Base-by-base conservation (phyloP, 1,284 basidiomycete species). In the Ceratobasidium sp. region DNA sequence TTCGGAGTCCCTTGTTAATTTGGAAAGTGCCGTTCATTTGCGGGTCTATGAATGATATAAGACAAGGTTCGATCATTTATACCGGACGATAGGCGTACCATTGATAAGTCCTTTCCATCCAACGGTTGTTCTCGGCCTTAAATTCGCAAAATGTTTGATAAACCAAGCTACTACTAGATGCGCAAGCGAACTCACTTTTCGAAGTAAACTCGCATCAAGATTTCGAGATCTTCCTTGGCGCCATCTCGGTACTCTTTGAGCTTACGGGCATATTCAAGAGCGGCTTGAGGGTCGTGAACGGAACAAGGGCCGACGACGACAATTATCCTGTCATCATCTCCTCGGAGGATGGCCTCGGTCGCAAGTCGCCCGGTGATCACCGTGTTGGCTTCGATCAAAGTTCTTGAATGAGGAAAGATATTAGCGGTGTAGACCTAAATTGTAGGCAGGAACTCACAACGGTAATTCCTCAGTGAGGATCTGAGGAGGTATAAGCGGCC, bases 51-150 rank as follows among this genome's bases (percentile, higher is more conserved):
- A n/a, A 15, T 8, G 22, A 50, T 45, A 48, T 29, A 33, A 56
- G 57, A 1, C 64, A 19, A 29, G 44, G 63, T 24, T 5, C n/a
- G n/a, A n/a, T n/a, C n/a, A 72, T 22, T 17, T 71, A 54, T 31
- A 14, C 17, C 41, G 33, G 17, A 22, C 36, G 24, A 50, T 24
- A 7, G 7, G 73, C 77, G 63, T 24, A 81, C 83, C 93, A 82
- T 99, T 99, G 85, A 99, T 99, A 77, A 99, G 89, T 65, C 97
- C 97, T 83, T 99, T 99, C 97, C 97, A 99, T 22, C 97, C 97
- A 69, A 99, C 93, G 0, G 97, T 99, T 14, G 97, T 99, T 54
- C 97, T 88, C 0, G 96, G 96, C 79, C 84, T 85, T 71, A 59
- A 48, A 69, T 27, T 41, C 36, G 6, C 36, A 11, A 41, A 41